Evolutionary conservation across 116 monocot species (phyloP), one percentile per base, ranked within the genome.

Genomic region (Dioscorea cayenensis): DNA sequence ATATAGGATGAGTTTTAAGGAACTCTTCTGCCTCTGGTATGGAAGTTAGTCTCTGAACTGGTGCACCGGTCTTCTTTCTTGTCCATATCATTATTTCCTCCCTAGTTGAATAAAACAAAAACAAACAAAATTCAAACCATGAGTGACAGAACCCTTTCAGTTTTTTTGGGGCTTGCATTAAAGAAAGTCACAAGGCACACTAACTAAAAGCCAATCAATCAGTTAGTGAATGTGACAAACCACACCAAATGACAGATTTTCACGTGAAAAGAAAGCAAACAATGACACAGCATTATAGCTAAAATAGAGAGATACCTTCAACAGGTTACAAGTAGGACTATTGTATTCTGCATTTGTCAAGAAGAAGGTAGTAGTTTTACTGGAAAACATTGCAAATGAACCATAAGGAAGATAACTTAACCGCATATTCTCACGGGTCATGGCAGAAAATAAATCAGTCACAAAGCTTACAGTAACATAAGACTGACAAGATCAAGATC

Each of bases 1-100:
- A 85, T 18, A 69, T 84, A 17, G 82, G 81, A 72, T 92, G 76
- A 65, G 49, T 76, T 60, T 79, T 72, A 43, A 86, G 82, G 61
- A 96, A 84, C 65, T 92, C 87, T 73, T 88, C 79, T 13, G 90
- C 92, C 18, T 80, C 70, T 70, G 77, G 49, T 58, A 48, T 62
- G 28, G 90, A 88, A 69, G 73, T 60, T 35, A 92, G 66, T 65
- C 81, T 86, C 21, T 83, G 68, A 71, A 87, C 73, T 22, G 96
- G 90, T 14, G 65, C 49, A 51, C 90, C 92, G 64, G 88, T 92
- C 80, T 90, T 96, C 81, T 96, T 96, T 79, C 88, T 90, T 49
- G 77, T 77, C 96, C 96, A 96, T 55, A 84, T 83, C 18, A 90
- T 77, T 73, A 96, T 90, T 66, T 90, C 92, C n/a, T 96, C 92